Evolutionary conservation across 371 early-diverging fungal genomes (phyloP), one percentile per base, ranked within the genome.

Genomic region (Mortierella sp.): DNA sequence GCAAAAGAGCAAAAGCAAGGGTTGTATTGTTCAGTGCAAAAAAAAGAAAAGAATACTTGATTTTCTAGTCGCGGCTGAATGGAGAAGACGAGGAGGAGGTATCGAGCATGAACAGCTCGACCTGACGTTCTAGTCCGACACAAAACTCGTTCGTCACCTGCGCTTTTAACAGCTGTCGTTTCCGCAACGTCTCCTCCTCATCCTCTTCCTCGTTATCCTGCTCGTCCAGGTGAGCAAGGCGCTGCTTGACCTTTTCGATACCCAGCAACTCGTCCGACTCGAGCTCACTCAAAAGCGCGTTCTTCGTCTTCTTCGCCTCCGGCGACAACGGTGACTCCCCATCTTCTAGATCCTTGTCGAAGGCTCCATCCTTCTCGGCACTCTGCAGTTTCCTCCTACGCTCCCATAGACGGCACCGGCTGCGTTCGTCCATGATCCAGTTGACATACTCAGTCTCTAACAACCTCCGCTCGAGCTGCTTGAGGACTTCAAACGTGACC

Each of bases 361-460:
- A 16, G 44, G 24, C 27, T 7, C 12, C n/a, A 5, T 32, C 21
- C 55, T 75, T 51, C 43, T 29, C 16, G 7, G 38, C 29, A 27
- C 56, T 35, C n/a, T 68, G 38, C 24, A 21, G 18, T 24, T 54
- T n/a, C 48, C 49, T 74, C 46, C 72, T 70, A 2, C 70, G 74
- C 58, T 82, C 83, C 84, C 88, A 88, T n/a, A 82, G 70, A 38
- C 77, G 87, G 65, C 93, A 93, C 27, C 89, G 83, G 12, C 89
- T 83, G 38, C 90, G 81, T 1, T 89, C 88, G 75, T 93, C 93
- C 89, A 93, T 86, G 70, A 93, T 75, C 93, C 93, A 93, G 65
- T 93, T 93, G 55, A 90, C 80, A 72, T 92, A 93, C 77, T 92
- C 93, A 11, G 90, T 89, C 65, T 92, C 91, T 71, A 91, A 70